Base-by-base conservation (phyloP, 345 rosid genomes). In the Citrus maxima region DNA sequence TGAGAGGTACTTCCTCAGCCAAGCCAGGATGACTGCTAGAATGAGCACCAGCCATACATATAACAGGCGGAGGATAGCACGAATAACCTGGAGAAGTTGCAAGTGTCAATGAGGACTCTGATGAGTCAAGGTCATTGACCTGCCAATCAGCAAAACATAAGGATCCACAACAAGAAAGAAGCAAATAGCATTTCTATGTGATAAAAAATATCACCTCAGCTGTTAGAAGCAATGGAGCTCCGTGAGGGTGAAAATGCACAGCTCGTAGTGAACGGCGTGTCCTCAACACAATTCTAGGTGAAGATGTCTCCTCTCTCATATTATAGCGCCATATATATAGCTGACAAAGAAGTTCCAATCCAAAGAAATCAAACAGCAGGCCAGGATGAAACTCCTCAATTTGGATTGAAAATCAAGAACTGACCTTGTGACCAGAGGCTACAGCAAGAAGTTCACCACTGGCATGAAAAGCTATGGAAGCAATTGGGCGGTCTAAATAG, bases 371-470 rank as follows among this genome's bases (percentile, higher is more conserved):
- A 34, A 18, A 9, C 5, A n/a, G 82, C 74, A 92, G 63, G 55
- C 64, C 58, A 13, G 32, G 38, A 34, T 54, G 58, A 54, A 25
- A 68, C 72, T 14, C 97, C 94, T 92, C 94, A 62, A 28, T 34
- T 16, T 16, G 65, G 55, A 78, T 37, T 77, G 21, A 5, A 46
- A 58, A 55, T 42, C 14, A 75, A 49, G 65, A 63, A 66, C 83
- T 93, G 14, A 90, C 95, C 95, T 92, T 92, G 86, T 92, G 97
- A 79, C 97, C 97, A 24, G 93, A 90, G 78, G 93, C 97, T 80
- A 92, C 97, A 46, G 97, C 95, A 61, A 92, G 93, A 74, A 92
- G 71, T 76, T 90, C 95, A 51, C 97, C 97, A 74, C 82, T 90
- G 49, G 95, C 95, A 70, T 92, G 97, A 78, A 92, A 92, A 80